Evolutionary conservation across 73 alveolate species (phyloP).

Genomic region (Paraurostyla sp.): DNA sequence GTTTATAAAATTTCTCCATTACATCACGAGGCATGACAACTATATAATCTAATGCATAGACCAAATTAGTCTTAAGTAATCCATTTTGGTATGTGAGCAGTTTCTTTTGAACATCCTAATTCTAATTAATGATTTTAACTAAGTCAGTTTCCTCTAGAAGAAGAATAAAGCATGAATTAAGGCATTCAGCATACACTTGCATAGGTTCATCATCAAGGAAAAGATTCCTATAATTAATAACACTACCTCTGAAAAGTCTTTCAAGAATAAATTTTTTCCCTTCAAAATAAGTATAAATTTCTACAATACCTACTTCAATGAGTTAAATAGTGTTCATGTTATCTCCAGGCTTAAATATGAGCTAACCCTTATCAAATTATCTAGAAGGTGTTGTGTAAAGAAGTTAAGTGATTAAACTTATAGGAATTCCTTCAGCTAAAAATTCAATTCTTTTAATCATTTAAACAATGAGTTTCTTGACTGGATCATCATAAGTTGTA

Average conservation of each 20-base stretch:
- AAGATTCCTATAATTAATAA: slow-evolving; percentile 16
- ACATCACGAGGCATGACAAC: not conserved
- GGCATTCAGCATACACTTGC: not conserved
- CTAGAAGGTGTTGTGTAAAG: not conserved
- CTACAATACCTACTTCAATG: slow-evolving; percentile 25
- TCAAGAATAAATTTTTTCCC: slow-evolving; percentile 51
- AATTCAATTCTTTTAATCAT: slow-evolving; percentile 18
- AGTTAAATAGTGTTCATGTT: not conserved
- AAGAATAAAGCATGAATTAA: not conserved
- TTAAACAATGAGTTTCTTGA: not conserved
- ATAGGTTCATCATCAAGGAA: slow-evolving; percentile 22
- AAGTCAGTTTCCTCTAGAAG: not conserved
- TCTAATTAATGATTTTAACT: not conserved
- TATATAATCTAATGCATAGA: not conserved
- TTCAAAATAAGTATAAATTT: slow-evolving; percentile 26
- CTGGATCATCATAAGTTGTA: slow-evolving; percentile 45
- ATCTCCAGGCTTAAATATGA: slow-evolving; percentile 33
- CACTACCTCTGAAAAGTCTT: slow-evolving; percentile 38
- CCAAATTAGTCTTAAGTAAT: not conserved
- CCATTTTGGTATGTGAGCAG: not conserved
- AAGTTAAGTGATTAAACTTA: not conserved
- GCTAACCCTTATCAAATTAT: not conserved
- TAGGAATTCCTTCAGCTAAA: not conserved
- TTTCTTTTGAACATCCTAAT: not conserved
- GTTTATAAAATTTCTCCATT: not conserved